phyloP scores from a whole-genome alignment of 225 moss, liverwort and hornwort species.

The Pseudoscleropodium purum region DNA sequence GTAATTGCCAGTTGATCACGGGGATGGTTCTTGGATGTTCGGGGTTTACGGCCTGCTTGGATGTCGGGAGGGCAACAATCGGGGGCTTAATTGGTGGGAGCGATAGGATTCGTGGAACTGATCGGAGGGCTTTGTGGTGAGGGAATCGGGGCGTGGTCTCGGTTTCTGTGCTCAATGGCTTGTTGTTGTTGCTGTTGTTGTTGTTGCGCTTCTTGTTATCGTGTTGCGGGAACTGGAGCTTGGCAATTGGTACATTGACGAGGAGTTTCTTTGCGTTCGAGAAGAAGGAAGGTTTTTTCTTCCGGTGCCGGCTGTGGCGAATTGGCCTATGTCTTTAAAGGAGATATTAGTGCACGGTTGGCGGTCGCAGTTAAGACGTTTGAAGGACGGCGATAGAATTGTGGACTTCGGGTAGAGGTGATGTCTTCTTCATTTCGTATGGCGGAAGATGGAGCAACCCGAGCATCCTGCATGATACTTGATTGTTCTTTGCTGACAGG shows the following conservation, averaged over 20 bases:
- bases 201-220: not conserved
- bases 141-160: constrained; percentile 18
- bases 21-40: constrained; percentile 6
- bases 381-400: constrained; percentile 5
- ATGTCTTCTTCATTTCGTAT: constrained; percentile 6
- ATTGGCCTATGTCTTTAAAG: constrained; percentile 15
- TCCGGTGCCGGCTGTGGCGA: constrained; percentile 1
- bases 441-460: constrained; percentile 17
- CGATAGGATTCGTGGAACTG: constrained; percentile 14
- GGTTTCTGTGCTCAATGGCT: constrained; percentile 24
- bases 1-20: not conserved
- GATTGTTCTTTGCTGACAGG: not conserved
- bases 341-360: not conserved
- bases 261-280: not conserved
- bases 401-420: constrained; percentile 23
- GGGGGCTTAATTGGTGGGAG: constrained; percentile 21
- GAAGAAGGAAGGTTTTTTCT: not conserved
- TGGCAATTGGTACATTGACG: constrained; percentile 17
- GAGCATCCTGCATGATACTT: constrained; percentile 11
- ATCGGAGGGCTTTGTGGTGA: constrained; percentile 11
- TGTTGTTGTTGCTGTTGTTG: not conserved
- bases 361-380: constrained; percentile 4
- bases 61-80: constrained; percentile 16
- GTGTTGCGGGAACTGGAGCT: not conserved
- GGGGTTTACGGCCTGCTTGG: constrained; percentile 12